Conservation (phyloP, 225 moss, liverwort and hornwort species). For the Anthoceros angustus region DNA sequence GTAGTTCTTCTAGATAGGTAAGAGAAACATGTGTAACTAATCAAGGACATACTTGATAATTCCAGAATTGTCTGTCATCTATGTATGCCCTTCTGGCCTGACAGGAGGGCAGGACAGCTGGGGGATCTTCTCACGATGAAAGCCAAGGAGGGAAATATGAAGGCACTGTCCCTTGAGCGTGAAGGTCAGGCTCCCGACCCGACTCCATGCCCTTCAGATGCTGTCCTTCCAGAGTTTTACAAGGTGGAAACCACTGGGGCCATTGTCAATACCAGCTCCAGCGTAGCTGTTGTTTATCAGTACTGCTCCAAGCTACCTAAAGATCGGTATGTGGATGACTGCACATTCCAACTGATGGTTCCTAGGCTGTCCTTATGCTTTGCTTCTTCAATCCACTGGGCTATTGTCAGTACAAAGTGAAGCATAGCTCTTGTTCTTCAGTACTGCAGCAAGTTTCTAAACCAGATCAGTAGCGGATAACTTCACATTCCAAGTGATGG, state of each 20-base stretch:
- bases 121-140: background rate
- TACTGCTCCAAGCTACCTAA: conserved; percentile 78
- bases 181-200: conserved; percentile 15
- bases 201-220: background rate
- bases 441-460: too few relatives aligned
- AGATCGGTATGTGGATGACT: conserved; percentile 44
- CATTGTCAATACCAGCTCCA: conserved; percentile 44
- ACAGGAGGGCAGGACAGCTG: background rate
- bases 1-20: conserved; percentile 83
- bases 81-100: background rate
- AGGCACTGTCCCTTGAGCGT: conserved; percentile 64
- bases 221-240: conserved; percentile 18
- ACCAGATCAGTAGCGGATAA: too few relatives aligned
- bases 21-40: background rate
- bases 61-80: background rate
- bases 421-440: too few relatives aligned
- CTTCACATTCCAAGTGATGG: too few relatives aligned
- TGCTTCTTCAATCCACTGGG: background rate
- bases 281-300: conserved; percentile 43
- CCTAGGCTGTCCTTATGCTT: too few relatives aligned
- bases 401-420: background rate
- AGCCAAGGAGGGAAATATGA: conserved; percentile 2
- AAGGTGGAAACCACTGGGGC: conserved; percentile 64
- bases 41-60: background rate
- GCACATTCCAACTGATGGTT: background rate